Evolutionary conservation across 2,329 filamentous ascomycete genomes (phyloP).

Genomic region (Apiospora rasikravindrae): DNA sequence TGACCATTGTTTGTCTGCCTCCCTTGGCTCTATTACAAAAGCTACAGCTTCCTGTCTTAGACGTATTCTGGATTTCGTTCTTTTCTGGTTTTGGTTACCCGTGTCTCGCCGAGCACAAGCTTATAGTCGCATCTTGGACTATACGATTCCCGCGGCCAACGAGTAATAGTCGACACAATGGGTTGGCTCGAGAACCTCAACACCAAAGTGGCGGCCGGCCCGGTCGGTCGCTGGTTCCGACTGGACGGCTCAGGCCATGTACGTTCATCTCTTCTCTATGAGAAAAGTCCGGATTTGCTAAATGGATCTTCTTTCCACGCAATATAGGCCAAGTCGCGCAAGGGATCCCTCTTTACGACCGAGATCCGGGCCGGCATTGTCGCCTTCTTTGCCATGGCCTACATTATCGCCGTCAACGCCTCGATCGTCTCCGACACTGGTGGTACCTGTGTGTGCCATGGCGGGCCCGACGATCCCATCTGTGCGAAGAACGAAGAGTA

Average conservation of each 20-base stretch:
- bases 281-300: conserved; percentile 18
- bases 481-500: conserved; percentile 65
- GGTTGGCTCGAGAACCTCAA: conserved; percentile 58
- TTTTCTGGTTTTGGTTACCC: background rate
- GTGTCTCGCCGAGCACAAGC: background rate
- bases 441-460: conserved; percentile 74
- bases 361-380: conserved; percentile 84
- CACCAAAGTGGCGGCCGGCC: conserved; percentile 64
- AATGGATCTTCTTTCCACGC: background rate
- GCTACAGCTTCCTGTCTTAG: background rate
- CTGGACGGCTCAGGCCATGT: conserved; percentile 85
- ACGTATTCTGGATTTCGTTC: background rate
- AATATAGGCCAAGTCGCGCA: conserved; percentile 68
- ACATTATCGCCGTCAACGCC: conserved; percentile 44
- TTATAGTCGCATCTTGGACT: background rate
- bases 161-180: conserved; percentile 43
- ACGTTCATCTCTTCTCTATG: conserved; percentile 45
- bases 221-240: conserved; percentile 75
- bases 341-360: conserved; percentile 79
- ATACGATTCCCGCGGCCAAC: background rate
- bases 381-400: conserved; percentile 72
- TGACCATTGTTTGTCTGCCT: background rate
- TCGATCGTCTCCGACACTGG: conserved; percentile 38
- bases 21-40: background rate
- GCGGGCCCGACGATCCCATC: conserved; percentile 52